Percentiles rank a stretch among this genome's conserved stretches.
Evolutionary conservation across 2,329 filamentous ascomycete genomes (phyloP).

Genomic region (Rutstroemia sp.): DNA sequence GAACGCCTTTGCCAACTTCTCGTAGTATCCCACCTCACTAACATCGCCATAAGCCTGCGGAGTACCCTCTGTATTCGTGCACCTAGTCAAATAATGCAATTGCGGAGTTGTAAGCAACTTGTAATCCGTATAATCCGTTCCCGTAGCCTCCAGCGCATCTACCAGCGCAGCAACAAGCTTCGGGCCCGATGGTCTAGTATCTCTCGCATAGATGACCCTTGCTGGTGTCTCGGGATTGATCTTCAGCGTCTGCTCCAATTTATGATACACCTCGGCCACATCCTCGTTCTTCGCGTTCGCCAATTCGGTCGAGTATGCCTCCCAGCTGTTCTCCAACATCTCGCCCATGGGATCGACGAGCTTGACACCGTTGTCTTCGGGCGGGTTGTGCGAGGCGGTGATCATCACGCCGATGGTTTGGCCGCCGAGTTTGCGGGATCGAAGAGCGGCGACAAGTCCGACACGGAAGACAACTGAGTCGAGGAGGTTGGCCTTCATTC

Average conservation of each 20-base stretch:
- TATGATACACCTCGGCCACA: conserved; percentile 68
- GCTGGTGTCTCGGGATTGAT: conserved; percentile 64
- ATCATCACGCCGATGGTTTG: conserved; percentile 96
- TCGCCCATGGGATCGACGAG: conserved; percentile 96
- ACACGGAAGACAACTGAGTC: conserved; percentile 91
- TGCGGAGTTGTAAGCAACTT: conserved; percentile 95
- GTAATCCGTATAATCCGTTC: conserved; percentile 71
- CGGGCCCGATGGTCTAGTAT: conserved; percentile 88
- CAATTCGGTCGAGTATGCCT: conserved; percentile 77
- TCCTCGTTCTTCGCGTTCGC: conserved; percentile 78
- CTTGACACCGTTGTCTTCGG: conserved; percentile 87
- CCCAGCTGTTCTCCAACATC: conserved; percentile 96
- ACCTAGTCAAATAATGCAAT: conserved; percentile 91
- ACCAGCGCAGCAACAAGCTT: conserved; percentile 72
- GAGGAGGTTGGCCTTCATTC: conserved; percentile 69
- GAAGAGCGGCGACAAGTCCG: conserved; percentile 78
- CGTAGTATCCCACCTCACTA: conserved; percentile 88
- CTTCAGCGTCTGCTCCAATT: conserved; percentile 67
- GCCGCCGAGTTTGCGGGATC: conserved; percentile 81
- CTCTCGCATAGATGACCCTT: conserved; percentile 81
- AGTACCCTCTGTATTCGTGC: conserved; percentile 85
- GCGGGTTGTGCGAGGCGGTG: conserved; percentile 87
- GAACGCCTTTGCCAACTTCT: conserved; percentile 83
- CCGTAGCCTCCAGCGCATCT: conserved; percentile 70
- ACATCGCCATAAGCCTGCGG: conserved; percentile 81